phyloP scores from a whole-genome alignment of 2,329 filamentous ascomycete genomes.

The Verticillium tricorpus region DNA sequence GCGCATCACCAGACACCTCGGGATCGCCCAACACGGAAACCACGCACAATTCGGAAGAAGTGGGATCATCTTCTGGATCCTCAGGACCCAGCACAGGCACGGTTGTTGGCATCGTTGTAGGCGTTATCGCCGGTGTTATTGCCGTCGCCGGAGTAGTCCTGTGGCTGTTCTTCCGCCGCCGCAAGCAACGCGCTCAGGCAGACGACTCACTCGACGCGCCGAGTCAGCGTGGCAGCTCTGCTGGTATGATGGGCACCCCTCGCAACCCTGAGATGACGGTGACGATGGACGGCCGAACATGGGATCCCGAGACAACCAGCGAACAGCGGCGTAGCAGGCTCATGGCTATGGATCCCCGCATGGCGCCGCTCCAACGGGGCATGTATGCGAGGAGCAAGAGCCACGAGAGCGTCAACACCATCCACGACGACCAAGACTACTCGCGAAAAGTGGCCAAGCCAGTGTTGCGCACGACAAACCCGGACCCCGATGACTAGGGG shows the following conservation, averaged over 20 bases:
- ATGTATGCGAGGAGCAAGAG: slow-evolving; percentile 56
- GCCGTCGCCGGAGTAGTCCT: slow-evolving; percentile 29
- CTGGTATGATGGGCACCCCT: slow-evolving; percentile 40
- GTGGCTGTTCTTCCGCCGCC: slow-evolving; percentile 40
- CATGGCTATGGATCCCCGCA: slow-evolving; percentile 57
- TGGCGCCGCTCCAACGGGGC: slow-evolving; percentile 56
- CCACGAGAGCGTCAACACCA: slow-evolving; percentile 58
- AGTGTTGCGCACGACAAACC: slow-evolving; percentile 59
- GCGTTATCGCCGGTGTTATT: slow-evolving; percentile 33
- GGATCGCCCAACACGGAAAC: slow-evolving; percentile 3
- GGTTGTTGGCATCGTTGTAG: slow-evolving; percentile 40
- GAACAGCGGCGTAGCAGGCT: slow-evolving; percentile 40
- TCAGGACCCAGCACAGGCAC: slow-evolving; percentile 37
- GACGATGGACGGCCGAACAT: slow-evolving; percentile 17
- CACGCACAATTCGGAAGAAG: slow-evolving; percentile 2
- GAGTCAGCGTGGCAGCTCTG: slow-evolving; percentile 42
- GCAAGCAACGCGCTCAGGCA: slow-evolving; percentile 34
- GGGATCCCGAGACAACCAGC: slow-evolving; percentile 7
- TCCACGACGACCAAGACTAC: slow-evolving; percentile 63
- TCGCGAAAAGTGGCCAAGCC: slow-evolving; percentile 54
- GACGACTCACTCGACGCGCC: slow-evolving; percentile 27
- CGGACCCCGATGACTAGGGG: slow-evolving; percentile 42
- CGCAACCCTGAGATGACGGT: slow-evolving; percentile 37
- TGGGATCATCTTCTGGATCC: not conserved
- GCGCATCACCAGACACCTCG: slow-evolving; percentile 20